Conservation (phyloP, 169 alveolate genomes). For the Babesia microti region DNA sequence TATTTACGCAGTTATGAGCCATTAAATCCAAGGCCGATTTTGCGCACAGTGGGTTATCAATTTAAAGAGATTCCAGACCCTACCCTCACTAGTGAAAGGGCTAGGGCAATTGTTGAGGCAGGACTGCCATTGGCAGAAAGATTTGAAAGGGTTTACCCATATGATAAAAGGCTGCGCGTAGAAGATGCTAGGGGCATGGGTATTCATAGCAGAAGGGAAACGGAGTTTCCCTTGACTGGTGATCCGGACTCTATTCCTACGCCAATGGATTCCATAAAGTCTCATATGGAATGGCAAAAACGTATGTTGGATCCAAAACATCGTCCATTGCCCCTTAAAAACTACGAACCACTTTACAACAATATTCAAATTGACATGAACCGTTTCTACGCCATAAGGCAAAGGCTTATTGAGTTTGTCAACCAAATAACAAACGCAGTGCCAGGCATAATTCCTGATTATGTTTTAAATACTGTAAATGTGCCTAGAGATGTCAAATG, state of each 20-base stretch:
- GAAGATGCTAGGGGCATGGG: constrained; percentile 44
- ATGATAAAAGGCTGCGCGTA: constrained; percentile 29
- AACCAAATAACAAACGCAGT: neutral
- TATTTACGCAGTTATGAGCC: constrained; percentile 32
- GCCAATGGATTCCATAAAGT: constrained; percentile 34
- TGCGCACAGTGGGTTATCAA: constrained; percentile 26
- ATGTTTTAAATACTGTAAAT: neutral
- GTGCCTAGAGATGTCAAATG: neutral
- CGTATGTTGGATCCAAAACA: constrained; percentile 21
- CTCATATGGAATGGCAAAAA: constrained; percentile 31
- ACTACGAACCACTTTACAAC: constrained; percentile 10
- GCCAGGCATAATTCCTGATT: constrained; percentile 3
- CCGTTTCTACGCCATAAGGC: constrained; percentile 1
- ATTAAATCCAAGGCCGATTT: constrained; percentile 37
- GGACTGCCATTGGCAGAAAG: constrained; percentile 17
- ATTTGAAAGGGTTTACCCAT: constrained; percentile 39
- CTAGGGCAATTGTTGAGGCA: neutral
- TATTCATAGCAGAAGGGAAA: constrained; percentile 22
- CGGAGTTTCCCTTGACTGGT: constrained; percentile 29
- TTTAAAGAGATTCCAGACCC: constrained; percentile 18
- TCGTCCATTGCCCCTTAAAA: constrained; percentile 22
- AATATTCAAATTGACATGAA: neutral
- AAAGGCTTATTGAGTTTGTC: constrained; percentile 3
- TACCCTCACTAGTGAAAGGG: neutral
- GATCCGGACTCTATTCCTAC: constrained; percentile 26